Conservation (phyloP, 2,329 filamentous ascomycete genomes). For the Eurotiales sp. region DNA sequence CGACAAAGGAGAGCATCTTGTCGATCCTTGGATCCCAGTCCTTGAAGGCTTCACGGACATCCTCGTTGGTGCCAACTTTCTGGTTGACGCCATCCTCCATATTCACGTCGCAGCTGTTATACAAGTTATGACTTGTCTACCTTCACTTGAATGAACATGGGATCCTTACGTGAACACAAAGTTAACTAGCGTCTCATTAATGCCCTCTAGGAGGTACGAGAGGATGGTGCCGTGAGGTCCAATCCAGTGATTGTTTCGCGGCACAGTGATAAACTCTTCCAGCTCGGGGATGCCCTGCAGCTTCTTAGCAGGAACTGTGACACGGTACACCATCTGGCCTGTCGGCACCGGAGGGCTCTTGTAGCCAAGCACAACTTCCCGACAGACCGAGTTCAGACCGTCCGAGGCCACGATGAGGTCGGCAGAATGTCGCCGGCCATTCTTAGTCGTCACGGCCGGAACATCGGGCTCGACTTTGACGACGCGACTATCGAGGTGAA, state of each 20-base stretch:
- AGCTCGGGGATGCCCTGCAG: conserved; percentile 49
- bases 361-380: conserved; percentile 44
- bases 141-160: too few relatives aligned
- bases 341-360: conserved; percentile 48
- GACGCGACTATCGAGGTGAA: conserved; percentile 50
- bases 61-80: too few relatives aligned
- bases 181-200: too few relatives aligned
- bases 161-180: too few relatives aligned
- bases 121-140: too few relatives aligned
- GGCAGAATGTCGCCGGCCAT: conserved; percentile 34
- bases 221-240: conserved; percentile 34
- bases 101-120: too few relatives aligned
- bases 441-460: conserved; percentile 31
- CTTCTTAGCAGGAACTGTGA: conserved; percentile 47
- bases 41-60: too few relatives aligned
- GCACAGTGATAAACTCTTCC: conserved; percentile 41
- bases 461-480: conserved; percentile 41
- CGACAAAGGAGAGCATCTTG: too few relatives aligned
- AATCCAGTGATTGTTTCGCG: conserved; percentile 54
- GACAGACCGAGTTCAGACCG: conserved; percentile 51
- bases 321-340: conserved; percentile 55
- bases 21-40: too few relatives aligned
- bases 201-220: too few relatives aligned
- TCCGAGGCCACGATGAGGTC: conserved; percentile 63
- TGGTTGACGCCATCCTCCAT: too few relatives aligned